These are phyloP conservation scores for Ceratocystiopsis brevicomis DNA, from an alignment of 2,329 filamentous ascomycete genomes.

Conservation along the genomic window DNA sequence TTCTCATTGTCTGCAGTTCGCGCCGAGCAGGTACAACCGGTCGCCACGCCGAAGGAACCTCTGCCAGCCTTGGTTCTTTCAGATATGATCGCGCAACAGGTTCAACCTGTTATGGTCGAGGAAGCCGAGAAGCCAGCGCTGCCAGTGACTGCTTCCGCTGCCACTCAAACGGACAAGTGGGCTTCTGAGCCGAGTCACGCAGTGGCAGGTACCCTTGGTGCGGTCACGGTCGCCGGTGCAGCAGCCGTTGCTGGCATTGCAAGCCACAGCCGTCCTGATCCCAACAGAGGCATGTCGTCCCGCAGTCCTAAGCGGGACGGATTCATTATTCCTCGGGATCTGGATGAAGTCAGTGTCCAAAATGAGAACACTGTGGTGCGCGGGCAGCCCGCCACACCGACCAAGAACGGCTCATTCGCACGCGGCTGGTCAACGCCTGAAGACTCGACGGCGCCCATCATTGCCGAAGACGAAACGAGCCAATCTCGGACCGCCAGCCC, in stretches of 20 bases:
- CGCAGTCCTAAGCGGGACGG: slow-evolving; percentile 35
- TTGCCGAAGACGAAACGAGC: slow-evolving; percentile 46
- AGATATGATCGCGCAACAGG: slow-evolving; percentile 3
- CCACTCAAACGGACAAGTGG: slow-evolving; percentile 8
- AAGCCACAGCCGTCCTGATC: too few species aligned
- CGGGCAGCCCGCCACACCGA: slow-evolving; percentile 19
- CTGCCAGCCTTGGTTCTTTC: slow-evolving; percentile 7
- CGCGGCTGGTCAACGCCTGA: slow-evolving; percentile 26
- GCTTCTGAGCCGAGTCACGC: slow-evolving; percentile 12
- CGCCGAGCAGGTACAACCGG: slow-evolving; percentile 15
- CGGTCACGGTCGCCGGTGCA: not conserved
- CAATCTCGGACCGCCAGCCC: slow-evolving; percentile 27
- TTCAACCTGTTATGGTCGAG: slow-evolving; percentile 2
- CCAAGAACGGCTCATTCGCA: slow-evolving; percentile 11
- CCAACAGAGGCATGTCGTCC: not conserved
- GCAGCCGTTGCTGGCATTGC: not conserved
- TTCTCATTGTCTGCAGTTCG: slow-evolving; percentile 20
- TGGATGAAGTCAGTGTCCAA: slow-evolving; percentile 5
- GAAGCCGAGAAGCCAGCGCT: slow-evolving; percentile 1
- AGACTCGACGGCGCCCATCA: slow-evolving; percentile 23
- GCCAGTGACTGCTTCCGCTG: not conserved
- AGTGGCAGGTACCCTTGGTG: slow-evolving; percentile 22
- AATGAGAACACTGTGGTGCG: not conserved
- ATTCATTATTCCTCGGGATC: slow-evolving; percentile 35
- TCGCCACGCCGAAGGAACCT: slow-evolving; percentile 6